Conservation (phyloP, 2,329 filamentous ascomycete species). For the Apiospora pterosperma region DNA sequence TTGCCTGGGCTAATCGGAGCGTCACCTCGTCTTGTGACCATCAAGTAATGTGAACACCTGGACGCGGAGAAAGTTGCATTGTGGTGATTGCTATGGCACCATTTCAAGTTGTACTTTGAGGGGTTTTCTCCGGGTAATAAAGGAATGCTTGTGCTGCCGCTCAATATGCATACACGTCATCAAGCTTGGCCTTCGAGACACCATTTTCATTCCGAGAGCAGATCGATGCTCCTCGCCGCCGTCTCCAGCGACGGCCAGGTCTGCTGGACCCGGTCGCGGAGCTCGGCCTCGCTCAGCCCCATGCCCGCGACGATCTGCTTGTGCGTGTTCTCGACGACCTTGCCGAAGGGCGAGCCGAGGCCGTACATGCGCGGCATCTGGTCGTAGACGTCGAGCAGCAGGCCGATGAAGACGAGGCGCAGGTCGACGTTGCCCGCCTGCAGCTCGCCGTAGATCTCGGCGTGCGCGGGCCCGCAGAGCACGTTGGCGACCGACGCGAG, state of each 20-base stretch:
- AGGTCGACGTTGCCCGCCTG: conserved; percentile 18
- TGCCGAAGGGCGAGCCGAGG: conserved; percentile 18
- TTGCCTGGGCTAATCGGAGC: too few species aligned
- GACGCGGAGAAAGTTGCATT: neutral
- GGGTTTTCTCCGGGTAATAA: neutral
- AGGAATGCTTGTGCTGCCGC: neutral
- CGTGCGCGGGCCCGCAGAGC: conserved; percentile 16
- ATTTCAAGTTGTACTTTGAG: neutral
- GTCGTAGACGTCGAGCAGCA: conserved; percentile 22
- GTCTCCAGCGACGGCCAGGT: conserved; percentile 18
- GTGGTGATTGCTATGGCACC: neutral
- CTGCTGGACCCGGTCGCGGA: conserved; percentile 15
- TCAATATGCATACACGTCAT: neutral
- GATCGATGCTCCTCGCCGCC: conserved; percentile 6
- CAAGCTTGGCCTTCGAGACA: neutral
- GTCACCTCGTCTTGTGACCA: neutral
- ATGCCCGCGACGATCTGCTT: conserved; percentile 20
- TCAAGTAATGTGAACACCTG: neutral
- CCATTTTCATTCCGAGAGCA: neutral
- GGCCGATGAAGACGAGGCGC: conserved; percentile 21
- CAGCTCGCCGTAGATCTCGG: conserved; percentile 19
- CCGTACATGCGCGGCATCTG: conserved; percentile 19
- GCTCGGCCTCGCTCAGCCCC: conserved; percentile 14
- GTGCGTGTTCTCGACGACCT: conserved; percentile 19
- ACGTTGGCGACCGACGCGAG: conserved; percentile 21